phyloP scores from a whole-genome alignment of 345 rosid species.

The Eutrema yunnanense region DNA sequence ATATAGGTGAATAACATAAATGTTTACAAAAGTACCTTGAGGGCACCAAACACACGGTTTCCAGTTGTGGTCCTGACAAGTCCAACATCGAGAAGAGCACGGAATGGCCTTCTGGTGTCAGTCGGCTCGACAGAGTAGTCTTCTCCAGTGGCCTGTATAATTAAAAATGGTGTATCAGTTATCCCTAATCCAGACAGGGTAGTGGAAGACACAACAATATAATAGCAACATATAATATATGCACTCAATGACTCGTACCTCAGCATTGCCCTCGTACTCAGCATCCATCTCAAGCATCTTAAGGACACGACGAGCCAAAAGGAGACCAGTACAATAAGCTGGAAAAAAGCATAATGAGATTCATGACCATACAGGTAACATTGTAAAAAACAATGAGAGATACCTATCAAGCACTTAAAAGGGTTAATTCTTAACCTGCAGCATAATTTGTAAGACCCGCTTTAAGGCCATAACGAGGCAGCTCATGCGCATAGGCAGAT shows the following conservation, averaged over 20 bases:
- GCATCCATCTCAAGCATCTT: conserved; percentile 26
- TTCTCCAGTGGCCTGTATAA: conserved; percentile 67
- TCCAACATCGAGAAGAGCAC: conserved; percentile 27
- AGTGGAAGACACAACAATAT: background rate
- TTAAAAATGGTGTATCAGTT: background rate
- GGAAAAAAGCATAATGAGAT: background rate
- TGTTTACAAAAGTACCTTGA: conserved; percentile 6
- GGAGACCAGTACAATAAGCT: conserved; percentile 24
- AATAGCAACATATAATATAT: background rate
- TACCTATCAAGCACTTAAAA: background rate
- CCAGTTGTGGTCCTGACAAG: conserved; percentile 23
- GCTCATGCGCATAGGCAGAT: conserved; percentile 23
- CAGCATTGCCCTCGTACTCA: conserved; percentile 17
- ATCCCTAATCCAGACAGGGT: background rate
- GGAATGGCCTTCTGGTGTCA: conserved; percentile 21
- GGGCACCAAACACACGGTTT: conserved; percentile 28
- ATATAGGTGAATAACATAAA: background rate
- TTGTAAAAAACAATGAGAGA: background rate
- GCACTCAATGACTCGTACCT: background rate
- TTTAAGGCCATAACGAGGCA: conserved; percentile 14
- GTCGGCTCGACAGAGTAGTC: conserved; percentile 78
- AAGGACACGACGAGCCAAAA: conserved; percentile 24
- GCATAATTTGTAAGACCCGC: conserved; percentile 20
- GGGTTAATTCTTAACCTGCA: background rate
- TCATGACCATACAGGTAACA: background rate